Evolutionary conservation across 2,329 filamentous ascomycete species (phyloP).

Genomic region (Sclerotinia sclerotiorum): DNA sequence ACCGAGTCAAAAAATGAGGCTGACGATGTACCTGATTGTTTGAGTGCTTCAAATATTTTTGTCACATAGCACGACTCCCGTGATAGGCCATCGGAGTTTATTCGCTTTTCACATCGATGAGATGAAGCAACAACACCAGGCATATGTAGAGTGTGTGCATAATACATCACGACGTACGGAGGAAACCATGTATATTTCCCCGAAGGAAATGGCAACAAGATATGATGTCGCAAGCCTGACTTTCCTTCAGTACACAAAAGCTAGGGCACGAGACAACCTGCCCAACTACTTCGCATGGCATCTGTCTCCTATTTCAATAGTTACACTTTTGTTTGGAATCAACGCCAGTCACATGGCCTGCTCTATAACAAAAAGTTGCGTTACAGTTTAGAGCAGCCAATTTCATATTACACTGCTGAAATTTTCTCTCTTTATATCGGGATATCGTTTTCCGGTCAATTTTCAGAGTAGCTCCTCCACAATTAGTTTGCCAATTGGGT

Average conservation of each 20-base stretch:
- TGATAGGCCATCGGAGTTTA: not conserved
- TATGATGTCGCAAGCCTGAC: not conserved
- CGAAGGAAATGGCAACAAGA: not conserved
- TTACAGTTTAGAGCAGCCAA: not conserved
- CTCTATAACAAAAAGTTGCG: constrained; percentile 2
- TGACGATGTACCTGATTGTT: not conserved
- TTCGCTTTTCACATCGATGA: constrained; percentile 4
- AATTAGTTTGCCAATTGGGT: not conserved
- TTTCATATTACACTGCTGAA: not conserved
- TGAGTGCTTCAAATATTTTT: not conserved
- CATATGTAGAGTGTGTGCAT: not conserved
- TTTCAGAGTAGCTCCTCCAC: not conserved
- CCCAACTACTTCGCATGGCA: not conserved
- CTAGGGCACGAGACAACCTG: not conserved
- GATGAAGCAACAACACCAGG: not conserved
- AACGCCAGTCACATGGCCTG: not conserved
- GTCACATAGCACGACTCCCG: not conserved
- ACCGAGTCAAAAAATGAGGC: not conserved
- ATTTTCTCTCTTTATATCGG: not conserved
- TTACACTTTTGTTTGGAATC: not conserved
- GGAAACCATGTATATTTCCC: not conserved
- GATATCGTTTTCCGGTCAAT: not conserved
- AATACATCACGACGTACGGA: not conserved
- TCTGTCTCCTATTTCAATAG: not conserved
- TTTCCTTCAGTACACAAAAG: not conserved